Evolutionary conservation across 148 eudicot species (phyloP).

Genomic region (Diospyros lotus): DNA sequence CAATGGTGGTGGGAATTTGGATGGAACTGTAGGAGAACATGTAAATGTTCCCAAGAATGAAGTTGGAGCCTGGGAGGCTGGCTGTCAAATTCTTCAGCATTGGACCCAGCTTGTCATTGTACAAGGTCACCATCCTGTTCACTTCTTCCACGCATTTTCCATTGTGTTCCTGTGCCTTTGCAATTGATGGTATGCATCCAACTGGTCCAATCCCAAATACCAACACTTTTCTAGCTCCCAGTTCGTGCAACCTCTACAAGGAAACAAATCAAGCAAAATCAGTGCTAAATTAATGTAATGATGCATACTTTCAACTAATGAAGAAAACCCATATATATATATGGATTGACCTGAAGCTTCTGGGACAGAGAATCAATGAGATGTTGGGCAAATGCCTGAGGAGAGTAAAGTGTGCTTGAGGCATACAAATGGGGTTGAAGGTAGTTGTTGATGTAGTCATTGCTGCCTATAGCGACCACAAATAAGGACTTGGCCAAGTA

Average conservation of each 20-base stretch:
- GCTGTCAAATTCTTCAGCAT: conserved; percentile 43
- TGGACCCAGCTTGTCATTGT: conserved; percentile 36
- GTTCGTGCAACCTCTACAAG: conserved; percentile 13
- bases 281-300: no score
- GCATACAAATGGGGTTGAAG: conserved; percentile 20
- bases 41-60: conserved; percentile 38
- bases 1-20: conserved; percentile 47
- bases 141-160: conserved; percentile 46
- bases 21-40: conserved; percentile 48
- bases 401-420: conserved; percentile 18
- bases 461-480: neutral
- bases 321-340: neutral
- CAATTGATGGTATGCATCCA: conserved; percentile 58
- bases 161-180: conserved; percentile 16
- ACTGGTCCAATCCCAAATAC: conserved; percentile 54
- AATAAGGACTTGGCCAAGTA: conserved; percentile 6
- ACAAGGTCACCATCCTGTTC: conserved; percentile 31
- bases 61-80: conserved; percentile 37
- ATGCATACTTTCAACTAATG: no score
- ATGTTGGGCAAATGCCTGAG: conserved; percentile 5
- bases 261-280: neutral
- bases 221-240: conserved; percentile 53
- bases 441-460: conserved; percentile 10
- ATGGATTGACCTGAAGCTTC: conserved; percentile 21
- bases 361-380: conserved; percentile 5